phyloP scores from a whole-genome alignment of 2,329 filamentous ascomycete species.

The Akanthomyces lecanii region DNA sequence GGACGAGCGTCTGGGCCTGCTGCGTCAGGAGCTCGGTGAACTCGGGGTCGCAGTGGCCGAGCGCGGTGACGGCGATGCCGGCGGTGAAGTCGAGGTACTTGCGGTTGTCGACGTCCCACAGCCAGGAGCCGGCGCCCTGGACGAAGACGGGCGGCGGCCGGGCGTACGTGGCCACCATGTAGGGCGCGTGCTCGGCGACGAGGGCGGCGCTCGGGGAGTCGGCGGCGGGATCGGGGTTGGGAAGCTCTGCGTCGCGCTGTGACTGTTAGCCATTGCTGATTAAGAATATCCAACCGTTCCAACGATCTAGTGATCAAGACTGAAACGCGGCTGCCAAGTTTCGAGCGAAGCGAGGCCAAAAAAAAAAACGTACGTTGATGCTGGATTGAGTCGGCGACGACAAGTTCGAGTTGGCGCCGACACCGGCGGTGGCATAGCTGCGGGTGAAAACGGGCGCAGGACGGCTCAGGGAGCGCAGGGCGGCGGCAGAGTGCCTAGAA shows the following conservation, averaged over 20 bases:
- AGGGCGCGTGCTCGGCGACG: constrained; percentile 71
- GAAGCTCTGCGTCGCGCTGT: constrained; percentile 34
- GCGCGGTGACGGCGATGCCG: constrained; percentile 89
- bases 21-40: constrained; percentile 71
- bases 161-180: constrained; percentile 94
- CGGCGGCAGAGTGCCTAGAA: neutral
- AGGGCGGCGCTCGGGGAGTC: constrained; percentile 73
- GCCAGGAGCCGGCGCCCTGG: constrained; percentile 77
- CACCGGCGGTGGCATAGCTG: constrained; percentile 12
- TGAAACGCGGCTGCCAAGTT: neutral
- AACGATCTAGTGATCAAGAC: neutral
- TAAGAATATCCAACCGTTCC: neutral
- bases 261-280: neutral
- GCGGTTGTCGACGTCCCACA: constrained; percentile 87
- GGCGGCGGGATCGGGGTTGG: constrained; percentile 67
- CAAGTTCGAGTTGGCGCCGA: constrained; percentile 5
- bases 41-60: constrained; percentile 85
- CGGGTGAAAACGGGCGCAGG: constrained; percentile 2
- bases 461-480: constrained; percentile 3
- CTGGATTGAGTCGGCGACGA: constrained; percentile 1
- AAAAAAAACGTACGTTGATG: constrained; percentile 4
- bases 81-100: constrained; percentile 93
- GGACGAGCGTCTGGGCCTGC: constrained; percentile 76
- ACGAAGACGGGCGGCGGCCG: constrained; percentile 87
- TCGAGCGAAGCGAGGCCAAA: constrained; percentile 2